Base-by-base conservation (phyloP, 2,329 filamentous ascomycete genomes). In the Alternaria angustiovoidea region DNA sequence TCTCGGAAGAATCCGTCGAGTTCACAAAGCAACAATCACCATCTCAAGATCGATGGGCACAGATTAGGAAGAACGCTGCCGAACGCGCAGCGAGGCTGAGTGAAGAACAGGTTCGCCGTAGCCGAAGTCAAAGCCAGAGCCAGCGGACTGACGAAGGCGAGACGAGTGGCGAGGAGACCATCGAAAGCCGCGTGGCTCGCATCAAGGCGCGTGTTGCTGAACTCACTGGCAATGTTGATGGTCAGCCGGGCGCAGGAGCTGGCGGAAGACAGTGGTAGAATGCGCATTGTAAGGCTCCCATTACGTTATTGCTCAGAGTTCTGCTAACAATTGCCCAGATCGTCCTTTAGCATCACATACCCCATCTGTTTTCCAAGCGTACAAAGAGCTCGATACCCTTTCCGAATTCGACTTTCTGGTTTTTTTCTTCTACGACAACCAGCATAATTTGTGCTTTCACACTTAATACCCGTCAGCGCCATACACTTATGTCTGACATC, bases 141-240 rank as follows among this genome's bases (percentile, higher is more conserved):
- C 72, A 84, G 7, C 88, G 89, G 59, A 88, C 85, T 18, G 92
- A 94, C 64, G 93, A 95, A 71, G 88, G 87, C n/a, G 93, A 96
- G 69, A 95, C 92, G n/a, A 96, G 91, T 74, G 93, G 92, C 57
- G 94, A 98, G 85, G 94, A 97, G 84, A 95, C 94, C 36, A 98
- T 98, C 73, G 95, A 99, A 80, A 94, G 93, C 49, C 92, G 95
- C 67, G 95, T 98, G 61, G 95, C 95, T 49, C 91, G 95, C 65
- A 99, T 99, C 86, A 98, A 97, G 82, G 95, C 95, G 61, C 90
- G 95, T 63, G 95, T 99, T 59, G 95, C 95, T 53, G 93, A 97
- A 78, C 82, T 99, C 70, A 99, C 95, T 2, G 91, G 91, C 41
- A 77, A 76, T 28, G 57, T 75, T 22, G 76, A 78, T 3, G 74